These are phyloP conservation scores for Phylloporus sp. DNA, from an alignment of 768 basidiomycete species.

Conservation along the genomic window DNA sequence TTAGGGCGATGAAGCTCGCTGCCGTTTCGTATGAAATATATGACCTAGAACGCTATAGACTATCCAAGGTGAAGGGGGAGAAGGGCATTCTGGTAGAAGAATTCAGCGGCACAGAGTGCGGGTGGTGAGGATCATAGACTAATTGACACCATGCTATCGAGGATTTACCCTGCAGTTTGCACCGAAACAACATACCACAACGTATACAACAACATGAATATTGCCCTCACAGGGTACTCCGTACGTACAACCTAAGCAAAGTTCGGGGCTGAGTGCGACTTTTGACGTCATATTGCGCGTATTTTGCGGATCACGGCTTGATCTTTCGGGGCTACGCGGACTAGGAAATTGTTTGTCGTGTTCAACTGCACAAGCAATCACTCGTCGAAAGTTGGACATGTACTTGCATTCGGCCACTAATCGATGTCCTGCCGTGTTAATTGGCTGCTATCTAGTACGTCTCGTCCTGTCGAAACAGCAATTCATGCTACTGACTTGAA, in stretches of 20 bases:
- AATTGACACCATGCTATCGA: not conserved
- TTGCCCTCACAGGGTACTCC: no score
- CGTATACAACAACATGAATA: not conserved
- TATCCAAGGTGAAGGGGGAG: slow-evolving; percentile 64
- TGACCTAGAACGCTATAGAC: slow-evolving; percentile 65
- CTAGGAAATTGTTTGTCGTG: no score
- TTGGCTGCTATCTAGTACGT: no score
- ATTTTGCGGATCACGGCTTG: no score
- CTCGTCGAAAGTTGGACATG: no score
- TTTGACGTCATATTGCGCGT: no score
- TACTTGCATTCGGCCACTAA: no score
- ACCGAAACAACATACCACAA: not conserved
- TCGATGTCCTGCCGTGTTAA: no score
- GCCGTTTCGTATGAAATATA: slow-evolving; percentile 74
- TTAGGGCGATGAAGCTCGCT: slow-evolving; percentile 78
- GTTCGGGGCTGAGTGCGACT: not conserved
- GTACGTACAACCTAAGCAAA: not conserved
- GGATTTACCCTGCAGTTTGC: slow-evolving; percentile 2
- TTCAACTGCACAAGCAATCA: no score
- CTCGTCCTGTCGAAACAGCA: no score
- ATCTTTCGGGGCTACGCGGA: no score
- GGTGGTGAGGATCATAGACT: slow-evolving; percentile 48
- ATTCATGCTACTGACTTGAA: no score
- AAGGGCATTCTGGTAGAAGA: slow-evolving; percentile 50
- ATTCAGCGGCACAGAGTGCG: slow-evolving; percentile 62